A percentile compares a stretch with the other conserved stretches of the same genome.
phyloP scores from a whole-genome alignment of 2,329 filamentous ascomycete species.

The Aureobasidium vineae region DNA sequence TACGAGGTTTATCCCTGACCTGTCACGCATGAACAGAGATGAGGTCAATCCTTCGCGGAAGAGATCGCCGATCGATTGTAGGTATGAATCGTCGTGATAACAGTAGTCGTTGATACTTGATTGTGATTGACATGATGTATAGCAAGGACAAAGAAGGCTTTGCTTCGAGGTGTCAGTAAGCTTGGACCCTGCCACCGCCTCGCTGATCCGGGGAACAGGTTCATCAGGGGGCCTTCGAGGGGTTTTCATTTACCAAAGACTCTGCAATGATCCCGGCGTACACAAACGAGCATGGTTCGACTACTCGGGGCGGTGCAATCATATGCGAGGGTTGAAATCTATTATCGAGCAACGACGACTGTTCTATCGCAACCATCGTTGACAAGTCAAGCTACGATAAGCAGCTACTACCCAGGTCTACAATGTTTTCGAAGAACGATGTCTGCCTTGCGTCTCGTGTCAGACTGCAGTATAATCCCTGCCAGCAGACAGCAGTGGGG shows the following conservation, averaged over 20 bases:
- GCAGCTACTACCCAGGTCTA: not conserved
- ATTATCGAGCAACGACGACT: constrained; percentile 11
- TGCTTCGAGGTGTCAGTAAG: not conserved
- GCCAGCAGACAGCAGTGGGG: not conserved
- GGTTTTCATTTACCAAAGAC: constrained; percentile 1
- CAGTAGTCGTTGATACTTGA: not conserved
- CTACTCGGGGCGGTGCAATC: constrained; percentile 19
- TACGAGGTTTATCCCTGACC: constrained; percentile 16
- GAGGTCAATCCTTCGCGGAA: not conserved
- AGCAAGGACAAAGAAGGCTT: not conserved
- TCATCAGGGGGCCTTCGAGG: constrained; percentile 3
- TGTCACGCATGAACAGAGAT: constrained; percentile 20
- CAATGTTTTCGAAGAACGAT: not conserved
- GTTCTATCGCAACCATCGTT: constrained; percentile 8
- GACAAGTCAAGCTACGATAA: constrained; percentile 5
- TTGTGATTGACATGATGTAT: constrained; percentile 22
- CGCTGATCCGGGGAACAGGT: not conserved
- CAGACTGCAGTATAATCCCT: not conserved
- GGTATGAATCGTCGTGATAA: not conserved
- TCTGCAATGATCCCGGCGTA: not conserved
- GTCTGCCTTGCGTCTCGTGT: not conserved
- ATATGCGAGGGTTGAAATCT: constrained; percentile 15
- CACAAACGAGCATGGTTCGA: constrained; percentile 21
- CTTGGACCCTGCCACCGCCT: constrained; percentile 1
- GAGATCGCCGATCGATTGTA: constrained; percentile 16